Evolutionary conservation across 192 early-diverging fungal species (phyloP), one percentile per base, ranked within the genome.

Genomic region (Oehlia diaphana): DNA sequence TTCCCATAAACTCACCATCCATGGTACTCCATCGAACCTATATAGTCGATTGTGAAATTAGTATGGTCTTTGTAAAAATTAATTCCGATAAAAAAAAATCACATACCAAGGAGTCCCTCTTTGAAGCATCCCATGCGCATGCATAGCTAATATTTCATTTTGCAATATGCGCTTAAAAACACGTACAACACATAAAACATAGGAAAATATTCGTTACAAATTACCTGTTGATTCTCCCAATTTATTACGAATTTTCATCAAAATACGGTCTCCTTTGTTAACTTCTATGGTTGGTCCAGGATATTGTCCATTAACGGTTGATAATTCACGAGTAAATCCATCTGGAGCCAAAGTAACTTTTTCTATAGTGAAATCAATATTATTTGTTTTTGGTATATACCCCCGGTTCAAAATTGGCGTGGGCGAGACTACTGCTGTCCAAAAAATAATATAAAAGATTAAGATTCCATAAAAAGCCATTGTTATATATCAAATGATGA

Each of bases 261-360:
- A 81, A 13, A 91, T 66, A 63, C 74, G 81, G 68, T 91, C 90
- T 9, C 84, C 86, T 74, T 83, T 75, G 61, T 85, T 84, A 14
- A 86, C 86, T 69, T 85, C 81, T 61, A 90, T 87, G 63, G 82
- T 76, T 14, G 89, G 89, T 4, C 87, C 89, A 23, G 89, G 89
- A 74, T 83, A 90, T 82, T 90, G 88, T 14, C 87, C 87, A 71
- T 89, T 89, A 72, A 83, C 82, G 44, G 83, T 82, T 73, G 83
- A 67, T 73, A 83, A 82, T 33, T 82, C 81, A 12, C 84, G 82
- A 64, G 82, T 82, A 70, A 86, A 82, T 8, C 84, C 84, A 76
- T 86, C 84, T 9, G 84, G 84, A 16, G 84, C 84, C 19, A 86
- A 64, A 26, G 78, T 83, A 76, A 76, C 75, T 76, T 76, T 76